Percentiles rank a stretch among this genome's conserved stretches.
Evolutionary conservation across 108 stramenopile genomes (phyloP).

Genomic region (Nitzschia sp.): DNA sequence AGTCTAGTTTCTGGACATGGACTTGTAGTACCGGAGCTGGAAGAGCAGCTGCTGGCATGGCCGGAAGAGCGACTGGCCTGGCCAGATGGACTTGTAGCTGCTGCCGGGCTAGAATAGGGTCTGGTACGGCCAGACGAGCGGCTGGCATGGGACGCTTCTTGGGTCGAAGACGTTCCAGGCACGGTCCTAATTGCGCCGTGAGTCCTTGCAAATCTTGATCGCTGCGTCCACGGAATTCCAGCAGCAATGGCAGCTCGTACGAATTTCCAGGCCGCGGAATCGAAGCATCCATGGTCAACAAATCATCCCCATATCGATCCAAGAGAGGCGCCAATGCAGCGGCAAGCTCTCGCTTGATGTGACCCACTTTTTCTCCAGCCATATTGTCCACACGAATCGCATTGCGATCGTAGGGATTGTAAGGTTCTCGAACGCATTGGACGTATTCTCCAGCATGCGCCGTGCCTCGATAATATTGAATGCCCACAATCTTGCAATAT

Average conservation of each 20-base stretch:
- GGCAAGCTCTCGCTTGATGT: constrained; percentile 60
- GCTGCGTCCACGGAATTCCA: constrained; percentile 39
- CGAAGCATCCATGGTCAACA: constrained; percentile 37
- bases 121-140: not conserved
- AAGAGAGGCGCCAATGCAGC: constrained; percentile 42
- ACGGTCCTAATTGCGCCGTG: not conserved
- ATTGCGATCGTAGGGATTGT: constrained; percentile 69
- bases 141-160: not conserved
- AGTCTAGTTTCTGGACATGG: constrained; percentile 3
- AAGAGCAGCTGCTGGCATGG: not conserved
- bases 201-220: too few relatives aligned
- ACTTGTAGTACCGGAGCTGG: not conserved
- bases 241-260: constrained; percentile 38
- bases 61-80: not conserved
- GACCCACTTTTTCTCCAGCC: constrained; percentile 49
- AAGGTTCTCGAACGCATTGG: constrained; percentile 49
- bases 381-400: constrained; percentile 72
- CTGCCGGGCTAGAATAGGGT: not conserved
- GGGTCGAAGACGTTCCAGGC: not conserved
- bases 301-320: constrained; percentile 26
- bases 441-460: constrained; percentile 70
- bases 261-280: constrained; percentile 43
- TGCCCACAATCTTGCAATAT: constrained; percentile 30
- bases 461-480: constrained; percentile 55
- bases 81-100: too few relatives aligned